Evolutionary conservation across 371 early-diverging fungal species (phyloP), one percentile per base, ranked within the genome.

Genomic region (Rhizopus sp.): DNA sequence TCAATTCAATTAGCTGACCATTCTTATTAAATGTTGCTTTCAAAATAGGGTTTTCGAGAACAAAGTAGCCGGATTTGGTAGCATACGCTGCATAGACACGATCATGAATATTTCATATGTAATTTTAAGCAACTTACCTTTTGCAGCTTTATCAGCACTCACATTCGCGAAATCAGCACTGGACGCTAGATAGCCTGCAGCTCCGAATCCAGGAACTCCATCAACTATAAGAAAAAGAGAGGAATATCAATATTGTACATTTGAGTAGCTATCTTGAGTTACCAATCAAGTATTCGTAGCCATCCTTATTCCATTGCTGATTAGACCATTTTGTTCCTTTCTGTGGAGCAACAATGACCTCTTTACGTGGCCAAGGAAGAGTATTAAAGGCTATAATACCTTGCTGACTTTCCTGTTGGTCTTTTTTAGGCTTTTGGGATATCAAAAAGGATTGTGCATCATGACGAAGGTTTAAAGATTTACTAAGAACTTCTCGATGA

Each of bases 361-460:
- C 86, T 0, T 82, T 71, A 12, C 94, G 84, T 29, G 65, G 45
- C 96, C 96, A 97, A 7, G 84, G 76, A 2, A 93, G 80, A 0
- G 93, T 84, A 75, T 96, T 97, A 66, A 94, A 87, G 1, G 87
- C 84, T 16, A 87, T 62, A 9, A 89, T 55, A 7, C 77, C 80
- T 63, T 62, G 52, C 16, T 44, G 10, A 17, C 48, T 15, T 8
- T 56, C 3, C 16, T n/a, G n/a, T 4, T 46, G 23, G 33, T 49
- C 37, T 15, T 29, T 13, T 3, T n/a, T 23, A 6, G 17, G 5
- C 32, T 35, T 53, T 33, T 58, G 51, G 9, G 50, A 33, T 38
- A 66, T 66, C 9, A 66, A 16, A 12, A 55, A 48, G 3, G 61
- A 52, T 50, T 79, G 79, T 7, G 74, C 70, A 37, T 68, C 64